phyloP scores from a whole-genome alignment of 495 filamentous ascomycete genomes.

The Penicillium goetzii region DNA sequence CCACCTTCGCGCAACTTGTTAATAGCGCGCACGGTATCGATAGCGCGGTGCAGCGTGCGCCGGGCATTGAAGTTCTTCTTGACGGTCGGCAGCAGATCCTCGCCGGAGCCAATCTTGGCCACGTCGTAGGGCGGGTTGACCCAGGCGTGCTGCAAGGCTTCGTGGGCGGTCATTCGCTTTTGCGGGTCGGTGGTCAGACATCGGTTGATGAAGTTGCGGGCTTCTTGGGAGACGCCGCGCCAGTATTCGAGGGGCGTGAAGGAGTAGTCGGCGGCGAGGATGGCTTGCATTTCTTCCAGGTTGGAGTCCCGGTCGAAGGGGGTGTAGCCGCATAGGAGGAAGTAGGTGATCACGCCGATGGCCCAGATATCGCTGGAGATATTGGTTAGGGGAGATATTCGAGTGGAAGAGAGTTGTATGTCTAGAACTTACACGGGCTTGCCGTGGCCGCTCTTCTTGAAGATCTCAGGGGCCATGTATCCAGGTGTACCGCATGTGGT shows the following conservation, averaged over 20 bases:
- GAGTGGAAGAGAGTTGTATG: background rate
- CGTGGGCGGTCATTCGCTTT: constrained; percentile 89
- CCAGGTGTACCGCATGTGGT: constrained; percentile 97
- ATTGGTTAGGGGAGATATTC: constrained; percentile 2
- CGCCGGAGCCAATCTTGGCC: constrained; percentile 48
- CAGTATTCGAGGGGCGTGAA: constrained; percentile 98
- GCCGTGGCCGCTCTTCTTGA: constrained; percentile 77
- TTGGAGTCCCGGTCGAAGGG: constrained; percentile 97
- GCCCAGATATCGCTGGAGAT: constrained; percentile 71
- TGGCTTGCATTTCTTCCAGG: constrained; percentile 99
- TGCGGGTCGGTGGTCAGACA: constrained; percentile 89
- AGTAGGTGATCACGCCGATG: constrained; percentile 88
- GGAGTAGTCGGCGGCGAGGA: constrained; percentile 91
- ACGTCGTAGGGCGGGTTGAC: constrained; percentile 62
- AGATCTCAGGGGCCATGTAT: constrained; percentile 90
- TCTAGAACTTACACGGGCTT: constrained; percentile 68
- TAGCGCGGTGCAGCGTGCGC: constrained; percentile 90
- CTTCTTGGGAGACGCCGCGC: constrained; percentile 84
- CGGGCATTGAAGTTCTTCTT: constrained; percentile 99
- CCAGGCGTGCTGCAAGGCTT: constrained; percentile 88
- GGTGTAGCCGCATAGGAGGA: constrained; percentile 96
- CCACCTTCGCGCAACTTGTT: constrained; percentile 92
- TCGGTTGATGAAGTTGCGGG: constrained; percentile 85
- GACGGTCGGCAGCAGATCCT: constrained; percentile 86
- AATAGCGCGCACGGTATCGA: constrained; percentile 97